phyloP scores from a whole-genome alignment of 495 filamentous ascomycete species.

The Penicillium desertorum region DNA sequence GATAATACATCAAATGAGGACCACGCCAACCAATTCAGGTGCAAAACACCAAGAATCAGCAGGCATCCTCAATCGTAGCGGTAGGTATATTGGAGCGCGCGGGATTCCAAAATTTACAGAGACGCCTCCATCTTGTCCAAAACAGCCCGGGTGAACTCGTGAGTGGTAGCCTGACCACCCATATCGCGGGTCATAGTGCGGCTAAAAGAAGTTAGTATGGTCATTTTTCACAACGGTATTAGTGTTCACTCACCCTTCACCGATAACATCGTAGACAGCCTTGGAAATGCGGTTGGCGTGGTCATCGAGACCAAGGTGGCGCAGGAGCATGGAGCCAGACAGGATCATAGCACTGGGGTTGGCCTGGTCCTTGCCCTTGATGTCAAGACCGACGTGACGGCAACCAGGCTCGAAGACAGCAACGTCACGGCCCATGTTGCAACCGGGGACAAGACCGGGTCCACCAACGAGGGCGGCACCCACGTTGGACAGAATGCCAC shows the following conservation, averaged over 20 bases:
- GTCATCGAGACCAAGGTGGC: slow-evolving; percentile 93
- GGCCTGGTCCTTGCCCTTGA: slow-evolving; percentile 98
- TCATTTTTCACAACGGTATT: slow-evolving; percentile 29
- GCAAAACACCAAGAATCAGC: slow-evolving; percentile 12
- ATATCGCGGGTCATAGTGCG: slow-evolving; percentile 88
- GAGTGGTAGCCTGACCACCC: slow-evolving; percentile 84
- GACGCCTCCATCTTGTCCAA: slow-evolving; percentile 85
- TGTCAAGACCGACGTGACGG: slow-evolving; percentile 97
- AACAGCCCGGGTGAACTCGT: slow-evolving; percentile 93
- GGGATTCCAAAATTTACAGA: slow-evolving; percentile 37
- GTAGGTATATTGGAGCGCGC: slow-evolving; percentile 18
- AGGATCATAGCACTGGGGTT: slow-evolving; percentile 96
- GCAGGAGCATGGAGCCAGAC: slow-evolving; percentile 91
- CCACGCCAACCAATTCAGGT: slow-evolving; percentile 16
- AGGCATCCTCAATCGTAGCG: slow-evolving; percentile 27
- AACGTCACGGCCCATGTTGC: slow-evolving; percentile 98
- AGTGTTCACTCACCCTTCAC: slow-evolving; percentile 70
- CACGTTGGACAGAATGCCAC: slow-evolving; percentile 98
- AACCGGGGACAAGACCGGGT: slow-evolving; percentile 93
- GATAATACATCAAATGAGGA: slow-evolving; percentile 38
- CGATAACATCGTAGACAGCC: slow-evolving; percentile 94
- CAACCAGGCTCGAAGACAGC: slow-evolving; percentile 99
- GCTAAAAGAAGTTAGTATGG: slow-evolving; percentile 47
- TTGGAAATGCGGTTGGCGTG: slow-evolving; percentile 97
- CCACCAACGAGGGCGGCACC: slow-evolving; percentile 98